Evolutionary conservation across 1,284 basidiomycete genomes (phyloP).

Genomic region (Rhodotorula glutinis): DNA sequence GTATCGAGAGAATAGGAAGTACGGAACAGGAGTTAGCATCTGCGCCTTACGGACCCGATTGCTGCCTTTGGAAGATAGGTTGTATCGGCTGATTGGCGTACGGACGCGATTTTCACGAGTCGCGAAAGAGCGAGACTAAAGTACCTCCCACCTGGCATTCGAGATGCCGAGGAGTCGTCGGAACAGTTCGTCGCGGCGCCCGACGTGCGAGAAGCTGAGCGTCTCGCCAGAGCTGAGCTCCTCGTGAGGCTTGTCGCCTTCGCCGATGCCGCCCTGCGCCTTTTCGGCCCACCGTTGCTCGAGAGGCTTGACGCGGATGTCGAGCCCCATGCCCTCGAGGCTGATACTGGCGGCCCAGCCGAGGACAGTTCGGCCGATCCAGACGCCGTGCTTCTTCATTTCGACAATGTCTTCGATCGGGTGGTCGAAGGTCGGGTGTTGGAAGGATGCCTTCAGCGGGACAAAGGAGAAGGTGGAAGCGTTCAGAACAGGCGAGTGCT

Average conservation of each 20-base stretch:
- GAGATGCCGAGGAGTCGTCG: constrained; percentile 49
- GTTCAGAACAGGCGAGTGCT: constrained; percentile 34
- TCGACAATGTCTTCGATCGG: constrained; percentile 51
- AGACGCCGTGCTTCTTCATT: constrained; percentile 51
- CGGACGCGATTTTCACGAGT: too few species aligned
- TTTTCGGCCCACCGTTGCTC: constrained; percentile 28
- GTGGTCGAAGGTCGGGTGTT: constrained; percentile 43
- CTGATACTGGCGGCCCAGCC: constrained; percentile 49
- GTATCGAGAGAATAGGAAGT: background rate
- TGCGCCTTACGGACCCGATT: background rate
- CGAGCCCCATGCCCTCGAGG: constrained; percentile 49
- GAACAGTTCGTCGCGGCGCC: constrained; percentile 51
- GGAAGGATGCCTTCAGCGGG: constrained; percentile 38
- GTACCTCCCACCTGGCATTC: constrained; percentile 50
- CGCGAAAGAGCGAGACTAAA: constrained; percentile 36
- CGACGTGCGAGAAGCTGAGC: constrained; percentile 49
- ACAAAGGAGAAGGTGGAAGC: constrained; percentile 47
- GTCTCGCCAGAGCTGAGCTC: constrained; percentile 43
- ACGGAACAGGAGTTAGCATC: background rate
- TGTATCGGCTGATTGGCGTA: too few species aligned
- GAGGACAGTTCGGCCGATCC: constrained; percentile 50
- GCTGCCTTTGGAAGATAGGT: too few species aligned
- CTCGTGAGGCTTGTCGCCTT: constrained; percentile 35
- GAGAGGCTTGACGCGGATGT: constrained; percentile 32
- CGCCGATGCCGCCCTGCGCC: constrained; percentile 24